Evolutionary conservation across 1,139 yeast species (phyloP), one percentile per base, ranked within the genome.

Genomic region (Kodamaea arcana): DNA sequence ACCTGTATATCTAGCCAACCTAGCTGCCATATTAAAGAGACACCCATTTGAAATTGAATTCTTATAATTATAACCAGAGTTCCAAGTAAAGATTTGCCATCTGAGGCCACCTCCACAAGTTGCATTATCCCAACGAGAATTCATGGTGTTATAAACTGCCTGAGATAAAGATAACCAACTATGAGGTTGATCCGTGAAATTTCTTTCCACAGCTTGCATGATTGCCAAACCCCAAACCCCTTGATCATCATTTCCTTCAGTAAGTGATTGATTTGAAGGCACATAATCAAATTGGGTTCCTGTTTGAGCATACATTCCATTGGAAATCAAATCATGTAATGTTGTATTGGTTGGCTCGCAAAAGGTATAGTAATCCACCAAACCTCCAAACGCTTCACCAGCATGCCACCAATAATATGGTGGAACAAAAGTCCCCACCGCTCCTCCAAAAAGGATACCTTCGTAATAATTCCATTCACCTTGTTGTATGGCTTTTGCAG

Each of bases 61-160:
- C 54, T 83, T 83, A 60, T 84, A 83, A 50, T 74, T 72, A 53
- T 80, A 83, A 32, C 94, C 92, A 3, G 78, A 59, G 52, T 78
- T 79, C 78, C 81, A 77, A 29, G 76, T 66, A 59, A 77, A 80
- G 43, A 82, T 83, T 63, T 84, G 94, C 94, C 94, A 83, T 57
- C 92, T 69, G 38, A 84, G 59, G 1, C 49, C 45, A 8, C 45
- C 45, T n/a, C 31, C 32, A 29, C 45, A 42, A n/a, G 24, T 30
- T 2, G 9, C 18, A 3, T 20, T 27, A 29, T 42, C 45, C 45
- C 43, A 40, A 9, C 42, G 29, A 9, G 27, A 27, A 27, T 33
- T 18, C 28, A 42, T 34, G 17, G 35, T 28, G 12, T 40, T 28
- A 23, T 25, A 37, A 9, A 42, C 27, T 10, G 33, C 33, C 24